These are phyloP conservation scores for Andrographis paniculata DNA, from an alignment of 305 asterid species.

Conservation along the genomic window DNA sequence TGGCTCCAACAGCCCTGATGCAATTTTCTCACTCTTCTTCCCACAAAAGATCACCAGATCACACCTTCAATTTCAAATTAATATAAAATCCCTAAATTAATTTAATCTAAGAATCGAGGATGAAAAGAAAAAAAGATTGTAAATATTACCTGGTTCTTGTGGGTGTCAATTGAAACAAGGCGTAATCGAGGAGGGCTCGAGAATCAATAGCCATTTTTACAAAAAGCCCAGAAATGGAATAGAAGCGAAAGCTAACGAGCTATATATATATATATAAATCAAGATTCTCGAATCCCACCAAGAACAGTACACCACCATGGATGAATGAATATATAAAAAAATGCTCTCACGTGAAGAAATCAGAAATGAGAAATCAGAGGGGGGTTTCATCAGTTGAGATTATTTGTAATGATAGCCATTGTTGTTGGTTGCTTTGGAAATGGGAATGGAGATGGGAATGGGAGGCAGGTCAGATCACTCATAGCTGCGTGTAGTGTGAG, in stretches of 20 bases:
- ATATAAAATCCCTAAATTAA: background rate
- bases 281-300: too few relatives aligned
- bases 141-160: conserved; percentile 72
- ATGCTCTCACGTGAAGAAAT: too few relatives aligned
- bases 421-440: conserved; percentile 20
- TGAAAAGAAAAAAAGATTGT: conserved; percentile 5
- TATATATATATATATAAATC: conserved; percentile 16
- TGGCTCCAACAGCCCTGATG: conserved; percentile 77
- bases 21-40: conserved; percentile 60
- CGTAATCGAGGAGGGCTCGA: conserved; percentile 51
- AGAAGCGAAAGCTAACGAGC: conserved; percentile 17
- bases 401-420: conserved; percentile 15
- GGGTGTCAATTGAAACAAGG: conserved; percentile 76
- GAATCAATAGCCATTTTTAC: conserved; percentile 43
- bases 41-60: conserved; percentile 74
- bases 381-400: conserved; percentile 4
- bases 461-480: conserved; percentile 23
- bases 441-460: background rate
- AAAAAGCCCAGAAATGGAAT: conserved; percentile 2
- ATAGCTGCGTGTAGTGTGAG: conserved; percentile 18
- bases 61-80: conserved; percentile 35
- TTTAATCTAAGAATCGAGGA: background rate
- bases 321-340: too few relatives aligned
- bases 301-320: too few relatives aligned
- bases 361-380: conserved; percentile 8